Evolutionary conservation across 176 grass and related monocot genomes (phyloP), one percentile per base, ranked within the genome.

Genomic region (Aegilops longissima): DNA sequence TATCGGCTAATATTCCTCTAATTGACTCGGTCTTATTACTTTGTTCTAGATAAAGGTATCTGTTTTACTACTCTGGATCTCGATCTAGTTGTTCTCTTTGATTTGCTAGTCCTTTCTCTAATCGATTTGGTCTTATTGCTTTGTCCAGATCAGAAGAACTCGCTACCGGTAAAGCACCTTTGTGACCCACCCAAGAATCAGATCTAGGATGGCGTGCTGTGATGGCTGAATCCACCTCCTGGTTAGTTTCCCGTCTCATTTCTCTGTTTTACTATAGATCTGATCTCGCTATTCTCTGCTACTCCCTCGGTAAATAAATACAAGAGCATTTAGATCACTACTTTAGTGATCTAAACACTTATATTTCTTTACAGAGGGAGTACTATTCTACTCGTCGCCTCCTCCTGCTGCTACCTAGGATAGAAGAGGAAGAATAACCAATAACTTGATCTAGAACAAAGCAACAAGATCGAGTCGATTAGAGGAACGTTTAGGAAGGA

Each of bases 201-300:
- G 72, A 75, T 75, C 72, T 49, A 75, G 52, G 72, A 75, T 75
- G 40, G 42, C 45, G 42, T 75, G 23, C 27, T 49, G 0, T 75
- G 72, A 49, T 75, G 42, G 13, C 13, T 49, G 72, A 75, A 27
- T 29, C 6, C 42, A 75, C 40, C 23, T 75, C 42, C 24, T 3
- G 24, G 72, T 75, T 49, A 75, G 72, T 29, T 25, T 75, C 42
- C 42, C 30, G 1, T 40, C 35, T 39, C 69, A 18, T 18, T 52
- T 52, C 49, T 70, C 38, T 72, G 69, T 40, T 72, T 40, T 72
- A 72, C 68, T 72, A 72, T 72, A 73, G 70, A 45, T 73, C 70
- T 73, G 18, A 69, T 69, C 66, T 36, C 9, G 6, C 7, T 20
- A 7, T 69, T 69, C 65, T 67, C 65, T 51, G 49, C 49, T 16